Base-by-base conservation (phyloP, 2,329 filamentous ascomycete species). In the Aspergillus versicolor region DNA sequence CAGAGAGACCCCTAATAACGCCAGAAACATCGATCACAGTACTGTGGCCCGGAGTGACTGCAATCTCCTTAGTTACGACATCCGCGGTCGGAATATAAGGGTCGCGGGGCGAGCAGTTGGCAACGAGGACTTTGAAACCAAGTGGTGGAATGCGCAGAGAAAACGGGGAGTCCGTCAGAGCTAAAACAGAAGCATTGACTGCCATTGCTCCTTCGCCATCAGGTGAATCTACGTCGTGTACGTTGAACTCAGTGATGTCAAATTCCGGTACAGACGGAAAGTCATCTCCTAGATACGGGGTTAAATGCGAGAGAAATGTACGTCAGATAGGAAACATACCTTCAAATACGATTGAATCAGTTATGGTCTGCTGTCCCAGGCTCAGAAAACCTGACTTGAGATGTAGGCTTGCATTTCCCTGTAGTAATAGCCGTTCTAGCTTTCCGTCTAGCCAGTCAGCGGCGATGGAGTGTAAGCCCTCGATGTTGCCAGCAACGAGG, bases 371-470 rank as follows among this genome's bases (percentile, higher is more conserved):
- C 53, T 84, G 88, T 61, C 93, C 92, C 21, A 97, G 80, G 44
- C 84, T 84, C 59, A 97, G 78, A 49, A 96, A 75, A 22, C 94
- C 93, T 46, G 92, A 90, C 71, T 87, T 91, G 55, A 97, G 75
- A 32, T 82, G 81, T 38, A 97, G 79, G 40, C 87, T 79, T 24
- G 91, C 88, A 67, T 88, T 88, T 43, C 89, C 93, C 54, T 87
- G 81, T 13, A 97, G 78, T 59, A 83, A 85, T 56, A 99, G 76
- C 56, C 83, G 80, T 11, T 86, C 83, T 57, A 97, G 78, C 53
- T 85, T 87, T 40, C 92, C 92, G 53, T 90, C 86, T 59, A 99
- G 77, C 87, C 91, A 97, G 72, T 96, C 89, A 71, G 94, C 91
- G 46, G 90, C 91, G 61, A 97, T 83, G 58, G 83, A 83, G 58